phyloP scores from a whole-genome alignment of 306 rosid species.

The Cucurbita pepo region DNA sequence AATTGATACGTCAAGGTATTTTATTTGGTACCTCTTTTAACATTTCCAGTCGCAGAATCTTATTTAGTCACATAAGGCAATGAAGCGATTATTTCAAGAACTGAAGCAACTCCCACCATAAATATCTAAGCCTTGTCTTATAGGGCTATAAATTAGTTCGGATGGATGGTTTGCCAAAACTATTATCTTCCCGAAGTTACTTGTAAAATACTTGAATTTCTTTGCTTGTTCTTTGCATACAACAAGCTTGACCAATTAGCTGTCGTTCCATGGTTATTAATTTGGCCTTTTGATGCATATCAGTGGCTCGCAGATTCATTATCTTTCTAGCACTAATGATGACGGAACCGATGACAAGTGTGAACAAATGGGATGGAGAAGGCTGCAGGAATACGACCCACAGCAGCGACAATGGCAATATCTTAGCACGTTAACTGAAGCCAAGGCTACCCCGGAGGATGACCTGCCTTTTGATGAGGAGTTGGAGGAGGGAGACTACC shows the following conservation, averaged over 20 bases:
- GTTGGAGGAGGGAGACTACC: slow-evolving; percentile 64
- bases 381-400: slow-evolving; percentile 59
- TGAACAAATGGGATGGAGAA: slow-evolving; percentile 69
- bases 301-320: slow-evolving; percentile 78
- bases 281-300: slow-evolving; percentile 12
- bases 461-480: slow-evolving; percentile 44
- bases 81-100: background rate
- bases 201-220: background rate
- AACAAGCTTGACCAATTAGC: background rate
- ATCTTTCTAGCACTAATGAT: slow-evolving; percentile 52
- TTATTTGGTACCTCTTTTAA: background rate
- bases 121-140: background rate
- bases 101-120: background rate
- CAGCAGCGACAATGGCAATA: slow-evolving; percentile 58
- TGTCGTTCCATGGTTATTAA: slow-evolving; percentile 10
- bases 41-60: background rate
- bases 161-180: background rate
- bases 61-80: background rate
- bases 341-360: slow-evolving; percentile 68
- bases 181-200: background rate
- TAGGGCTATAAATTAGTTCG: background rate
- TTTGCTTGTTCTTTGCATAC: background rate
- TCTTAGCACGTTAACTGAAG: slow-evolving; percentile 52
- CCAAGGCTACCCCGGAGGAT: slow-evolving; percentile 31
- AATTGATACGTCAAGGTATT: slow-evolving; percentile 71